These are phyloP conservation scores for Drosera capensis DNA, from an alignment of 148 eudicot species.

Conservation along the genomic window DNA sequence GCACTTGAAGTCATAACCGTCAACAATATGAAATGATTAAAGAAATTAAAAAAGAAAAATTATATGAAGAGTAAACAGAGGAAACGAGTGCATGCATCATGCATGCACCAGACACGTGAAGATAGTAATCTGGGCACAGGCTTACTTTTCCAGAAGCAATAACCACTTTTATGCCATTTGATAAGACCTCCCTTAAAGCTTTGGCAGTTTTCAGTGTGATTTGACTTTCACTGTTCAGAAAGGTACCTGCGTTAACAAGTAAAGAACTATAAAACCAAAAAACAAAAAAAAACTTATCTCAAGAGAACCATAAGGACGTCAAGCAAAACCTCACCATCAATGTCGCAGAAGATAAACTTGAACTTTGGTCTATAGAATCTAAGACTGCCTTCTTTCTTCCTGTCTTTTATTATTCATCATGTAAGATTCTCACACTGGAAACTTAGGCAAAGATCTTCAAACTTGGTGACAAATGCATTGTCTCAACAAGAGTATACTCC, in stretches of 20 bases:
- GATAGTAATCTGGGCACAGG: neutral
- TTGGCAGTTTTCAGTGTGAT: slow-evolving; percentile 47
- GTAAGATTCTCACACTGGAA: slow-evolving; percentile 35
- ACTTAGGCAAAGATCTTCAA: slow-evolving; percentile 14
- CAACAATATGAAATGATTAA: neutral
- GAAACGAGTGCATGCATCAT: neutral
- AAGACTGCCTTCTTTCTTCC: slow-evolving; percentile 89
- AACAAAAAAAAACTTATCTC: neutral
- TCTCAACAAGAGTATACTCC: slow-evolving; percentile 3
- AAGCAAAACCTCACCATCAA: slow-evolving; percentile 69
- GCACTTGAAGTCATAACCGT: neutral
- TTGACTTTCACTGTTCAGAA: slow-evolving; percentile 76
- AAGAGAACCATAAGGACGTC: neutral
- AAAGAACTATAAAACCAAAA: slow-evolving; percentile 2
- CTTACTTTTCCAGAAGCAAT: slow-evolving; percentile 96
- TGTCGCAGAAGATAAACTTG: slow-evolving; percentile 82
- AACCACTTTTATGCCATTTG: slow-evolving; percentile 78
- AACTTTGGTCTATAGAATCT: slow-evolving; percentile 81
- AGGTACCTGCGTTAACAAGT: slow-evolving; percentile 38
- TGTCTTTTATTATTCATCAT: slow-evolving; percentile 59
- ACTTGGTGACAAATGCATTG: slow-evolving; percentile 6
- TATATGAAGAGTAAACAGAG: neutral
- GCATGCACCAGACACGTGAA: neutral
- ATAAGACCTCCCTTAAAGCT: slow-evolving; percentile 73
- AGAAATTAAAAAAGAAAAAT: neutral